These are phyloP conservation scores for Sporothrix curviconia DNA, from an alignment of 2,329 filamentous ascomycete genomes.

Conservation along the genomic window DNA sequence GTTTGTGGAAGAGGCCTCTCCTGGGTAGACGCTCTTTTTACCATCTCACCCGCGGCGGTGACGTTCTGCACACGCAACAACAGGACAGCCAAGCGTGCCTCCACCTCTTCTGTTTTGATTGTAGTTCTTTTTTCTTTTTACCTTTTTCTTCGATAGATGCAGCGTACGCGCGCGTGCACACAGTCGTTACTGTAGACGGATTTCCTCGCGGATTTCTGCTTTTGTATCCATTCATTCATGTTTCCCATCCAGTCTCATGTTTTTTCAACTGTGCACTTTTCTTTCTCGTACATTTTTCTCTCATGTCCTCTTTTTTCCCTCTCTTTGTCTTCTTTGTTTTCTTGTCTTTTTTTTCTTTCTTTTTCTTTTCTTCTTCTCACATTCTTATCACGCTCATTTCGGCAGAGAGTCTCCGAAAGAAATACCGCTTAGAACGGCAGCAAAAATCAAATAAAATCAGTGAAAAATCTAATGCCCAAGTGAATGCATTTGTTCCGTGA, in stretches of 20 bases:
- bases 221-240: background rate
- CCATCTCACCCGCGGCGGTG: too few species aligned
- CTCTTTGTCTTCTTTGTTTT: background rate
- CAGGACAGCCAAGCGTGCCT: background rate
- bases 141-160: background rate
- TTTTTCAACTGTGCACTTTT: background rate
- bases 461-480: background rate
- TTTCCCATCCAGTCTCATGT: background rate
- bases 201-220: background rate
- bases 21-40: constrained; percentile 36
- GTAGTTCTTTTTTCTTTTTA: too few species aligned
- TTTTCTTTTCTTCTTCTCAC: background rate
- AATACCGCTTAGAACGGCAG: too few species aligned
- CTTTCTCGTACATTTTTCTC: background rate
- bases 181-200: background rate
- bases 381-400: background rate
- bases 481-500: too few species aligned
- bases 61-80: background rate
- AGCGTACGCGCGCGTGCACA: background rate
- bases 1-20: constrained; percentile 74
- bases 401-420: background rate
- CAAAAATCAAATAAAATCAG: background rate
- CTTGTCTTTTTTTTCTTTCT: background rate
- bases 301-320: background rate
- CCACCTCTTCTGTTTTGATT: background rate